phyloP scores from a whole-genome alignment of 352 stramenopile genomes.

The Phytopythium kandeliae region DNA sequence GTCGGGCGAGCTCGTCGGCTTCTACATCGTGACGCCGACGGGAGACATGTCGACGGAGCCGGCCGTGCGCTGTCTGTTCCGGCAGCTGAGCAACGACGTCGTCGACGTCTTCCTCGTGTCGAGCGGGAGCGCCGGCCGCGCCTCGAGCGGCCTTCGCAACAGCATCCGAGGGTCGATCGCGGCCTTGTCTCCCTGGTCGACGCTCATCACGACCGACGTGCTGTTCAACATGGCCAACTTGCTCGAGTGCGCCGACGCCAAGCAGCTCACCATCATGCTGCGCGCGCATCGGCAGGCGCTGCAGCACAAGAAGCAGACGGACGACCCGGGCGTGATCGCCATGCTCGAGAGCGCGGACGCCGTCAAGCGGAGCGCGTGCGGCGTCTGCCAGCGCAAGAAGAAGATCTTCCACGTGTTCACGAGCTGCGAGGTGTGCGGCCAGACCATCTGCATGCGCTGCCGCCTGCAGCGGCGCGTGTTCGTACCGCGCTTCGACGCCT shows the following conservation, averaged over 20 bases:
- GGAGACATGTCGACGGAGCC: constrained; percentile 3
- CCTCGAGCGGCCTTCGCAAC: neutral
- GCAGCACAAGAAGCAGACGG: constrained; percentile 6
- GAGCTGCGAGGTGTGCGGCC: constrained; percentile 24
- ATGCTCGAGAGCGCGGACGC: neutral
- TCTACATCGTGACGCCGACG: constrained; percentile 19
- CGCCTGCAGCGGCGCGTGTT: constrained; percentile 24
- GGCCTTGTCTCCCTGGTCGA: constrained; percentile 7
- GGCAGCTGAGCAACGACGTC: constrained; percentile 32
- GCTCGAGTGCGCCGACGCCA: constrained; percentile 38
- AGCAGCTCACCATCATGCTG: constrained; percentile 40
- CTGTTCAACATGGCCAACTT: constrained; percentile 25
- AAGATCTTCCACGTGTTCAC: constrained; percentile 21
- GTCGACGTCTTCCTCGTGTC: constrained; percentile 47
- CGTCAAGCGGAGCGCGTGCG: constrained; percentile 16
- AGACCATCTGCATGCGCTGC: constrained; percentile 24
- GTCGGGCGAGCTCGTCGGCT: constrained; percentile 23
- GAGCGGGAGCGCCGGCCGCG: constrained; percentile 12
- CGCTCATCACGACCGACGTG: constrained; percentile 21
- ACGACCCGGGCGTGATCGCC: constrained; percentile 1
- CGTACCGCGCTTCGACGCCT: constrained; percentile 12
- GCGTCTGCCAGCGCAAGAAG: constrained; percentile 27
- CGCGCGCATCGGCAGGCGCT: constrained; percentile 17
- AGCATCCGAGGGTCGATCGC: constrained; percentile 1
- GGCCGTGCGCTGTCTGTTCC: constrained; percentile 31